A percentile compares a stretch with the other conserved stretches of the same genome.
phyloP scores from a whole-genome alignment of 495 filamentous ascomycete genomes.

The Penicillium manginii region DNA sequence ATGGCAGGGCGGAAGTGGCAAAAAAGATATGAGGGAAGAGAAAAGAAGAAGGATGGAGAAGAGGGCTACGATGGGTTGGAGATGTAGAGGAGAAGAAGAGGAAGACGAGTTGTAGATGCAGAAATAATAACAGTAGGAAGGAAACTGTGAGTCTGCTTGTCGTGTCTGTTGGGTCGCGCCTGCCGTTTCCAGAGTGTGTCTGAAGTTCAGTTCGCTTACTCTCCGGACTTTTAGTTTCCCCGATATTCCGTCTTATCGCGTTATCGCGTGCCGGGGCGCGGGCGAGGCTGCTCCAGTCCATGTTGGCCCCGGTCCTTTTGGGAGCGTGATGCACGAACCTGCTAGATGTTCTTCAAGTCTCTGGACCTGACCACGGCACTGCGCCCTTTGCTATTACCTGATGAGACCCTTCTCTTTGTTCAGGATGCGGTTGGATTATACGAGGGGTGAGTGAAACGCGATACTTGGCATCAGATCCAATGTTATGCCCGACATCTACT shows the following conservation, averaged over 20 bases:
- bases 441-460: slow-evolving; percentile 72
- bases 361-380: slow-evolving; percentile 94
- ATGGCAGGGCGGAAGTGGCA: slow-evolving; percentile 16
- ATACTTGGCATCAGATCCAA: slow-evolving; percentile 2
- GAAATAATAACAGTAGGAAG: not conserved
- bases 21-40: not conserved
- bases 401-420: slow-evolving; percentile 91
- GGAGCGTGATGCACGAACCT: slow-evolving; percentile 5
- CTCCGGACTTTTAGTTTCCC: slow-evolving; percentile 19
- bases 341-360: slow-evolving; percentile 93
- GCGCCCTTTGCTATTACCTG: slow-evolving; percentile 85
- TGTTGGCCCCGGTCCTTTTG: too few species aligned
- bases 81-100: slow-evolving; percentile 3
- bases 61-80: slow-evolving; percentile 25
- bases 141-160: too few species aligned
- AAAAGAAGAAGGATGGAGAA: slow-evolving; percentile 2
- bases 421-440: slow-evolving; percentile 97
- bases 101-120: not conserved
- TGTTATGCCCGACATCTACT: slow-evolving; percentile 17
- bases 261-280: slow-evolving; percentile 30
- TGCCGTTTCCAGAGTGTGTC: not conserved
- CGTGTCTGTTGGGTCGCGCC: not conserved
- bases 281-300: too few species aligned
- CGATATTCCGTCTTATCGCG: slow-evolving; percentile 15
- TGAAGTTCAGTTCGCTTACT: slow-evolving; percentile 22